Evolutionary conservation across 2,329 filamentous ascomycete genomes (phyloP), one percentile per base, ranked within the genome.

Genomic region (Diaporthe vexans): DNA sequence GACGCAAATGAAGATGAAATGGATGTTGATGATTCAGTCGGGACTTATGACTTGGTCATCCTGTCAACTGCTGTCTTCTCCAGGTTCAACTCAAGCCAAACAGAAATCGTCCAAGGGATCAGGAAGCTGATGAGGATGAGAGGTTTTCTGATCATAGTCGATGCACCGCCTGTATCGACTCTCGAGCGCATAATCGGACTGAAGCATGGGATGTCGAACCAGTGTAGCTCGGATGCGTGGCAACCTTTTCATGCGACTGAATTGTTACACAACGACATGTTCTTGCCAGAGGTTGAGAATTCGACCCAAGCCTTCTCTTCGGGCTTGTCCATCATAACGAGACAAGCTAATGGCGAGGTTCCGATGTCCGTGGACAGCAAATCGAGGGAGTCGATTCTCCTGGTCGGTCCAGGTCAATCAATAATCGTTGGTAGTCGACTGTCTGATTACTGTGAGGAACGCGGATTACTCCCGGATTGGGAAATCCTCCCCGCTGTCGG

Each of bases 271-370:
- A 65, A 73, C 7, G 80, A 77, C 33, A 83, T 82, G 0, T 86
- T 86, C 43, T 70, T 76, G 4, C 73, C 76, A n/a, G 72, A 80
- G 0, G 79, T 80, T 0, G 78, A 77, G 21, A 80, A 83, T 54
- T 80, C 82, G 0, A 78, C 83, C 51, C 83, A 85, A 61, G 78
- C 76, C 19, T 81, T 78, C 40, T 74, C 78, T 4, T 76, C 79
- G 0, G 84, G 84, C 0, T 83, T 81, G 57, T 80, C 81, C 1
- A 72, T 86, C n/a, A 81, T 80, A 26, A 78, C 86, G 10, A 81
- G 84, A 13, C 85, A 86, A 68, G 77, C 82, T 3, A 5, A 24
- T 6, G 70, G 54, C 8, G 35, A 35, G 3, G 0, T 33, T 4
- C 19, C 9, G 11, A 11, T 4, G 2, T 3, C 6, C 35, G n/a